Evolutionary conservation across 2,329 filamentous ascomycete genomes (phyloP).

Genomic region (Penicillium sumatraense): DNA sequence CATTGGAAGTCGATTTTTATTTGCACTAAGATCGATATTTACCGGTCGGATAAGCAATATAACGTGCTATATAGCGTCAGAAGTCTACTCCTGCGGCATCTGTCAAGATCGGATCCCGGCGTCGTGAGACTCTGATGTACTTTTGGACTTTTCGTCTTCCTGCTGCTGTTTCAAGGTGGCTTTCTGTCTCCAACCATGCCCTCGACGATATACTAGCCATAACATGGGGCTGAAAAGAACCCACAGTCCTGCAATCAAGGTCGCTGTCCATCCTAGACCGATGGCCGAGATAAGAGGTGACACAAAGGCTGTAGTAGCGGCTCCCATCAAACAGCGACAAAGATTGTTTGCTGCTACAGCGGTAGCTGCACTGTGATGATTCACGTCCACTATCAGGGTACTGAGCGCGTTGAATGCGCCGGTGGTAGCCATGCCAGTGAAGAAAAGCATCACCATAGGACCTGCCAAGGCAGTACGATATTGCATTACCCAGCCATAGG

Average conservation of each 20-base stretch:
- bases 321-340: slow-evolving; percentile 28
- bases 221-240: slow-evolving; percentile 24
- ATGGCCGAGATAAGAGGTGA: slow-evolving; percentile 28
- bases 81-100: too few species aligned
- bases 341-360: slow-evolving; percentile 29
- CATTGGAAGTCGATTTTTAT: too few species aligned
- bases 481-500: slow-evolving; percentile 46
- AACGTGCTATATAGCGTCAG: too few species aligned
- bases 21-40: too few species aligned
- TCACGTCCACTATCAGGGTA: slow-evolving; percentile 51
- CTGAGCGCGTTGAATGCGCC: slow-evolving; percentile 46
- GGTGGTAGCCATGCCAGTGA: slow-evolving; percentile 36
- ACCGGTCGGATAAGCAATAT: too few species aligned
- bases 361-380: slow-evolving; percentile 25
- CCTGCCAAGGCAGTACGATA: slow-evolving; percentile 36
- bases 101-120: too few species aligned
- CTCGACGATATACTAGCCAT: slow-evolving; percentile 24
- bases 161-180: not conserved
- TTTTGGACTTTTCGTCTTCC: not conserved
- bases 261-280: slow-evolving; percentile 31
- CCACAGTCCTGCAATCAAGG: slow-evolving; percentile 27
- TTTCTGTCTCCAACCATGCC: slow-evolving; percentile 20
- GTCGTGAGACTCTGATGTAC: too few species aligned
- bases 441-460: slow-evolving; percentile 40
- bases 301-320: slow-evolving; percentile 26